Conservation (phyloP, 345 rosid genomes). For the Limnanthes douglasii region DNA sequence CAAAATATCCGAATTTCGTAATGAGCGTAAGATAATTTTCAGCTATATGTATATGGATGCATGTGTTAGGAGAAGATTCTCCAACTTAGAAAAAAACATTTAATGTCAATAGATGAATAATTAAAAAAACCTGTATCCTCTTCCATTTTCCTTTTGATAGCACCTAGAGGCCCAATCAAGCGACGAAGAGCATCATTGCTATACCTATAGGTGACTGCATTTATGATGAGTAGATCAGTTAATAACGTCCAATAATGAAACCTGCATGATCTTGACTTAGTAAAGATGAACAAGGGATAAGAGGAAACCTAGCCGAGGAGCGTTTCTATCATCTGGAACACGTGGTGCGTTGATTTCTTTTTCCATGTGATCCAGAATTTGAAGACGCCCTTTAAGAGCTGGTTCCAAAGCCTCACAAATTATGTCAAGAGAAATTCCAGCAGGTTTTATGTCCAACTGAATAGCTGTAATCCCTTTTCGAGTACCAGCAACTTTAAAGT, state of each 20-base stretch:
- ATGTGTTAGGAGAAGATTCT: no score
- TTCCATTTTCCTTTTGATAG: slow-evolving; percentile 67
- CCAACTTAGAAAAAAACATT: no score
- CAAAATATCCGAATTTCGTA: no score
- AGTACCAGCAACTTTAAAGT: slow-evolving; percentile 95
- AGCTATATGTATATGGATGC: no score
- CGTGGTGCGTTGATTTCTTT: slow-evolving; percentile 58
- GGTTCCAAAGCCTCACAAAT: slow-evolving; percentile 78
- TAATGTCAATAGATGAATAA: no score
- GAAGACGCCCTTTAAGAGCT: slow-evolving; percentile 77
- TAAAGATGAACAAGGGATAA: slow-evolving; percentile 1
- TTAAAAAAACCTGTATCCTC: slow-evolving; percentile 77
- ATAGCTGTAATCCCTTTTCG: slow-evolving; percentile 79
- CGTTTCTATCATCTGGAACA: slow-evolving; percentile 27
- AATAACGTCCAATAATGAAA: no score
- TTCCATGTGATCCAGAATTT: slow-evolving; percentile 90
- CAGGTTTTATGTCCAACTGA: slow-evolving; percentile 96
- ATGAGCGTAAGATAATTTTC: no score
- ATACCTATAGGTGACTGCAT: slow-evolving; percentile 64
- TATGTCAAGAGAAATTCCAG: slow-evolving; percentile 92
- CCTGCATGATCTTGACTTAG: no score
- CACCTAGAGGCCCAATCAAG: slow-evolving; percentile 82
- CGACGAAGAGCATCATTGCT: slow-evolving; percentile 74
- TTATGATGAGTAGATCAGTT: slow-evolving; percentile 3
- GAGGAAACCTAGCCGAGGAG: slow-evolving; percentile 61